Base-by-base conservation (phyloP, 1,284 basidiomycete genomes). In the Sporisorium iseilematis-ciliati region DNA sequence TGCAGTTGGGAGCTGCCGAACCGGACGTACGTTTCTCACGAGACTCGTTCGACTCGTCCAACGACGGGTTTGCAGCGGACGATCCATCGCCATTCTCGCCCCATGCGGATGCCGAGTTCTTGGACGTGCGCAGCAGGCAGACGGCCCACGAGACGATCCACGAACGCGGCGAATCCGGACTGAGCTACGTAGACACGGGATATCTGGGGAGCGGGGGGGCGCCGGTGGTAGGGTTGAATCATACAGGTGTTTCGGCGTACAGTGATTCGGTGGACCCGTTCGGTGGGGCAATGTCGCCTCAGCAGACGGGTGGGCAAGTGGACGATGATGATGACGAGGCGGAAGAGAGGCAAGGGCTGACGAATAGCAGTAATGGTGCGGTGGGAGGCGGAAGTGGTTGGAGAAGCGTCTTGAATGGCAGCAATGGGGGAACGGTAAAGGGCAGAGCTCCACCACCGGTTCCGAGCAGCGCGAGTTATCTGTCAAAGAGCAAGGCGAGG, bases 251-350 rank as follows among this genome's bases (percentile, higher is more conserved):
- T 4, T 63, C 58, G 14, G 58, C 68, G 16, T 76, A 62, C 43
- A 67, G 64, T 21, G 73, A 76, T 33, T 56, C 42, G 18, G 57
- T n/a, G 2, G 68, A 76, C 57, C 73, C 73, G 5, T 76, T 76
- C 26, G 33, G 29, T 1, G 50, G 46, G 1, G 65, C 52, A 35
- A 53, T 76, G 55, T 76, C 73, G 20, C 73, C 73, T 2, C 68
- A 76, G 46, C 40, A 23, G 5, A 76, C 73, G 2, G 73, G 73
- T 2, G 59, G 60, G 2, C 42, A 41, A 12, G 56, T 23, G 14
- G 26, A 26, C 14, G 48, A 53, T 3, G 25, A 20, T 10, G 57
- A 54, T 10, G 61, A 66, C 29, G 61, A 71, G 12, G 64, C 64
- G 16, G 58, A 55, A n/a, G 73, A 70, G 26, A 52, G 49, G 7